Evolutionary conservation across 768 basidiomycete genomes (phyloP), one percentile per base, ranked within the genome.

Genomic region (Lyophyllum decastes): DNA sequence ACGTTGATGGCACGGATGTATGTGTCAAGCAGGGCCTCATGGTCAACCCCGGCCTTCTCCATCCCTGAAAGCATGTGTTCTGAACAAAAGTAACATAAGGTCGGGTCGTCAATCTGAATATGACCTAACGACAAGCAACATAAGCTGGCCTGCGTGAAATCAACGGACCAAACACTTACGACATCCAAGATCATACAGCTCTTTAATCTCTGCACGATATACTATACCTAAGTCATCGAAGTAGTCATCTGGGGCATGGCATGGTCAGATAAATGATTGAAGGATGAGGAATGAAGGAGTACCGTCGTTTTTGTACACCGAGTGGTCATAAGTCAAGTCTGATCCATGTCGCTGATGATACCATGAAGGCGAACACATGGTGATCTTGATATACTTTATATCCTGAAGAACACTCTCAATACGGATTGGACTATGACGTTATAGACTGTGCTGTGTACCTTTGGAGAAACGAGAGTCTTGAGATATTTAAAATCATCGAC

Each of bases 351-450:
- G 81, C 26, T 88, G 81, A 67, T 88, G 86, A 68, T 83, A 86
- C 86, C 87, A 88, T 34, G 85, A 84, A 2, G 89, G 89, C 0
- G 88, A 83, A 58, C 84, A 86, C 70, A 89, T 75, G 14, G 86
- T 90, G 57, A 91, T 65, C 69, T 93, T 92, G 69, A 91, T 80
- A 64, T 79, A 76, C 65, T 79, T 79, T 57, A 88, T 82, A 64
- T 89, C 87, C 82, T 86, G 57, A 27, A 38, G 50, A 55, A 38
- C 8, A 26, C 5, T 27, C 33, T 62, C 49, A 63, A 58, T 30
- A 61, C 33, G 41, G 57, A 25, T 27, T 22, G 41, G 55, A 22
- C 24, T 22, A 33, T 8, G 46, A 52, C 2, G 33, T 25, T 41
- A 19, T 22, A 52, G 30, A 30, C 30, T 47, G 19, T 21, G 11